Evolutionary conservation across 192 early-diverging fungal species (phyloP), one percentile per base, ranked within the genome.

Genomic region (Thamnidium elegans): DNA sequence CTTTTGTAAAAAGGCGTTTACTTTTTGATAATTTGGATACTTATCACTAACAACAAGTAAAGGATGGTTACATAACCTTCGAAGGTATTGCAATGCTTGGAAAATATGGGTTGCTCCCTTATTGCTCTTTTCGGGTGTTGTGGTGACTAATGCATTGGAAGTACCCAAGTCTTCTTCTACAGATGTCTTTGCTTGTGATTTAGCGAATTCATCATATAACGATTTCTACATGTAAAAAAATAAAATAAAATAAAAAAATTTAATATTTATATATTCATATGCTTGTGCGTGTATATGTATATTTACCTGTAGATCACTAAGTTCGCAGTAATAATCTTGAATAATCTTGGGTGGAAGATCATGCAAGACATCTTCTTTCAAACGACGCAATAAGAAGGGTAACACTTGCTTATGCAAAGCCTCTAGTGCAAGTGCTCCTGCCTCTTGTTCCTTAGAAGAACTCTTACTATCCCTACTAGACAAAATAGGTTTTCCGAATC

Each of bases 281-380:
- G 5, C 4, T 39, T 39, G 36, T 39, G 26, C 26, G 26, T 26
- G 26, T 26, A 26, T 26, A 26, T 26, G 26, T 26, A 26, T 26
- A 26, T 39, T 68, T 68, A 74, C 78, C 72, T 97, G 97, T 46
- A 98, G 51, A 36, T 93, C 91, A 58, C 87, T 88, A 14, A 98
- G 78, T 67, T 98, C 97, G 69, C 96, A 97, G 75, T 99, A 96
- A 74, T 97, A 95, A 75, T 98, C 96, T 84, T 98, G 96, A 68
- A 98, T 97, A 64, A 99, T 99, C 81, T 99, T 99, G 45, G 97
- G 96, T 55, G 97, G 97, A 65, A 99, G 75, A 69, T 98, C 96
- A 63, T 92, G 80, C 59, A 97, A 73, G 10, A 99, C 97, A 70
- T 99, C 95, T 77, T 98, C 95, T 74, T 99, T 99, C 85, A 99